These are phyloP conservation scores for Inga leiocalycina DNA, from an alignment of 306 rosid genomes.

Conservation along the genomic window DNA sequence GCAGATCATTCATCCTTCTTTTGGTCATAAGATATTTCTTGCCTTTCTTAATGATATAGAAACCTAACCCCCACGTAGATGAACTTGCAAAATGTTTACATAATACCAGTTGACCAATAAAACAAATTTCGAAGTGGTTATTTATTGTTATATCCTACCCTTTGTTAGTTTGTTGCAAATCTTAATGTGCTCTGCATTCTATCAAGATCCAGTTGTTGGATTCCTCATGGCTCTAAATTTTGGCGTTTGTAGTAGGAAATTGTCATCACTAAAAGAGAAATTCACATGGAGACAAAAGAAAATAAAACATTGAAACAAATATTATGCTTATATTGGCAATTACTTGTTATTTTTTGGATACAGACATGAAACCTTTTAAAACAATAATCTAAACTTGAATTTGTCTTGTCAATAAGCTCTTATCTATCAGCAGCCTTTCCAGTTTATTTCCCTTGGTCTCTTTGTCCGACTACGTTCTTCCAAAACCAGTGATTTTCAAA, in stretches of 20 bases:
- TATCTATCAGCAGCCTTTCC: slow-evolving; percentile 42
- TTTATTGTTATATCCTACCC: not conserved
- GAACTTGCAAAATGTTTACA: slow-evolving; percentile 80
- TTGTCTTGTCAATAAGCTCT: slow-evolving; percentile 6
- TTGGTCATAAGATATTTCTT: slow-evolving; percentile 3
- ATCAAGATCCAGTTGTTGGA: not conserved
- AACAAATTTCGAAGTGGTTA: not conserved
- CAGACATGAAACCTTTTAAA: slow-evolving; percentile 25
- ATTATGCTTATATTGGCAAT: not conserved
- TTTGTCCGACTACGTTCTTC: slow-evolving; percentile 56
- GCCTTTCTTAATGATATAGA: not conserved
- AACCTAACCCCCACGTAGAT: slow-evolving; percentile 50
- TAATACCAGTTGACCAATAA: not conserved
- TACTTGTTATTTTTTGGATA: not conserved
- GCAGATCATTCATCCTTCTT: not conserved
- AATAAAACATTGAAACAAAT: slow-evolving; percentile 12
- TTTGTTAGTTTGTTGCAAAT: not conserved
- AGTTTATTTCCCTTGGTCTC: slow-evolving; percentile 23
- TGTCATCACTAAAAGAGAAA: not conserved
- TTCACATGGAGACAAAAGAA: not conserved
- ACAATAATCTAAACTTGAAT: slow-evolving; percentile 23
- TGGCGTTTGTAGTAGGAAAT: not conserved
- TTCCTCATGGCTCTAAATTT: not conserved
- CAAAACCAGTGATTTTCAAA: slow-evolving; percentile 90
- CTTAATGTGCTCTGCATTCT: not conserved